Conservation (phyloP, 768 basidiomycete species). For the Hygrocybe punicea region DNA sequence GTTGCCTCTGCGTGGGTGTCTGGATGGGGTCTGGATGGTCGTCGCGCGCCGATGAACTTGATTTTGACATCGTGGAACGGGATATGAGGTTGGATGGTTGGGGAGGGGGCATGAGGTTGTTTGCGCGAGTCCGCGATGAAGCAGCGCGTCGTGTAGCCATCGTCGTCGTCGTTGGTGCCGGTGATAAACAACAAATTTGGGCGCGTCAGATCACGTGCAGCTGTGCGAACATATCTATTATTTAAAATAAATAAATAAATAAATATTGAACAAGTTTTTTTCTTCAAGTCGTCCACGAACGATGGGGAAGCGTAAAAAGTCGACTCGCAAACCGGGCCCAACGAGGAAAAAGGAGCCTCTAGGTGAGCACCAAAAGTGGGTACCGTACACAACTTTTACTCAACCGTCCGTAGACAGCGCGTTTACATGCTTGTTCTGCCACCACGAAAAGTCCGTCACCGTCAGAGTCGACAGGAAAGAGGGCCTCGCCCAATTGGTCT, state of each 20-base stretch:
- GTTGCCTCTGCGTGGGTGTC: conserved; percentile 13
- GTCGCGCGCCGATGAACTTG: conserved; percentile 28
- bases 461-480: conserved; percentile 85
- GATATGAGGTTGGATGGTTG: conserved; percentile 37
- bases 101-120: conserved; percentile 30
- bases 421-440: conserved; percentile 85
- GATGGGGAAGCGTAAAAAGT: conserved; percentile 93
- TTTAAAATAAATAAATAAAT: not conserved
- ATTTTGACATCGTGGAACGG: conserved; percentile 48
- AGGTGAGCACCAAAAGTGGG: conserved; percentile 45
- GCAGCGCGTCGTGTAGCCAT: conserved; percentile 67
- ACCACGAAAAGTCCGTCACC: conserved; percentile 86
- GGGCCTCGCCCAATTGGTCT: conserved; percentile 73
- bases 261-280: too few species aligned
- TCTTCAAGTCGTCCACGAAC: not conserved
- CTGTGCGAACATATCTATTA: not conserved
- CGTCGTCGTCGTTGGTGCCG: conserved; percentile 9
- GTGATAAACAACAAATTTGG: conserved; percentile 1
- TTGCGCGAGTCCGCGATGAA: conserved; percentile 46
- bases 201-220: conserved; percentile 37
- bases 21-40: conserved; percentile 20
- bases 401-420: conserved; percentile 56
- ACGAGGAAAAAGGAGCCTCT: conserved; percentile 67
- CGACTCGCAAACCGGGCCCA: conserved; percentile 73
- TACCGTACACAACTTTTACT: not conserved